Conservation (phyloP, 2,329 filamentous ascomycete genomes). For the Stachybotrys elegans region DNA sequence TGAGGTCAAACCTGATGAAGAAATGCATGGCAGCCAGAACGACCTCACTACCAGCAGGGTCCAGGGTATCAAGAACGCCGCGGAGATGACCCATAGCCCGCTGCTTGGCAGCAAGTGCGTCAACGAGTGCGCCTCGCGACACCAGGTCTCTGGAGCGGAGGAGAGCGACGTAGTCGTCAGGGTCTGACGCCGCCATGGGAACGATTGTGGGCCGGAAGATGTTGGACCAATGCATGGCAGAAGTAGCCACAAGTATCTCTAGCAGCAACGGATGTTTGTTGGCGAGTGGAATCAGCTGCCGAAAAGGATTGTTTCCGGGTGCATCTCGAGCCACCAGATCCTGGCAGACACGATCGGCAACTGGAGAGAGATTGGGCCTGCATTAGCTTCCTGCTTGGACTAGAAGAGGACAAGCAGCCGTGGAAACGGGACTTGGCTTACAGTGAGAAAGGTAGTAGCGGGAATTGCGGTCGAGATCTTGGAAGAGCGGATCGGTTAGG, state of each 20-base stretch:
- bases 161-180: slow-evolving; percentile 29
- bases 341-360: slow-evolving; percentile 45
- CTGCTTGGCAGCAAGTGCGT: slow-evolving; percentile 42
- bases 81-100: slow-evolving; percentile 39
- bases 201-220: slow-evolving; percentile 29
- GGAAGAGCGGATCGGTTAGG: slow-evolving; percentile 50
- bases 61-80: slow-evolving; percentile 30
- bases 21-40: slow-evolving; percentile 44
- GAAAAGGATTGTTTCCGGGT: slow-evolving; percentile 40
- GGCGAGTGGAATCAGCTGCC: slow-evolving; percentile 42
- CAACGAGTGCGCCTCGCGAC: slow-evolving; percentile 35
- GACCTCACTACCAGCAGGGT: slow-evolving; percentile 38
- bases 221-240: slow-evolving; percentile 45
- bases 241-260: slow-evolving; percentile 44
- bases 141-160: slow-evolving; percentile 32
- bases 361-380: slow-evolving; percentile 17
- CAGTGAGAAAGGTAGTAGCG: slow-evolving; percentile 47
- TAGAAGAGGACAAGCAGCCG: neutral
- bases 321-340: slow-evolving; percentile 47
- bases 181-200: slow-evolving; percentile 24
- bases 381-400: slow-evolving; percentile 14
- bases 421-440: slow-evolving; percentile 22
- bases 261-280: slow-evolving; percentile 39
- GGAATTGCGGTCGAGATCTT: slow-evolving; percentile 42
- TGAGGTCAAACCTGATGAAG: slow-evolving; percentile 47